A percentile compares a stretch with the other conserved stretches of the same genome.
Conservation (phyloP, 2,329 filamentous ascomycete species). For the Phialophora verrucosa region DNA sequence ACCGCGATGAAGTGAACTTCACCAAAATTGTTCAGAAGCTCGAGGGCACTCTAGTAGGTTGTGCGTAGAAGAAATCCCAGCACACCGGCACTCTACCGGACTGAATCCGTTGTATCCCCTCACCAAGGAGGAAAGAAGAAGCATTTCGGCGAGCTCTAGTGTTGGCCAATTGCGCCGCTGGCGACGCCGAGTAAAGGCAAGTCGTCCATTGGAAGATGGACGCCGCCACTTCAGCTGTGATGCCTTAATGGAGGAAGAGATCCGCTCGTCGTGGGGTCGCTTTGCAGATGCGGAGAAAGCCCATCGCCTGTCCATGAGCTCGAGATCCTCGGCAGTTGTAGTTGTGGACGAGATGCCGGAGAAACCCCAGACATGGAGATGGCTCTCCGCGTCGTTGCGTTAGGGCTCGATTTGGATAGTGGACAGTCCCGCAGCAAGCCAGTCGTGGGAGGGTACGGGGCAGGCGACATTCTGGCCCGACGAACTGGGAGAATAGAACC, state of each 20-base stretch:
- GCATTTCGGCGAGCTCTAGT: slow-evolving; percentile 4
- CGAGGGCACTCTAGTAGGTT: background rate
- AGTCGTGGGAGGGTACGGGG: background rate
- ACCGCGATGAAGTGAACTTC: background rate
- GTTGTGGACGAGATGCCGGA: slow-evolving; percentile 15
- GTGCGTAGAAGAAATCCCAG: background rate
- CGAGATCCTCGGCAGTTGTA: slow-evolving; percentile 30
- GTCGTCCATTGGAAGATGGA: background rate
- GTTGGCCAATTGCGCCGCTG: background rate
- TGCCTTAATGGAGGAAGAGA: slow-evolving; percentile 10
- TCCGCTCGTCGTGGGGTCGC: slow-evolving; percentile 20
- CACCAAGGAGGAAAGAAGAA: background rate
- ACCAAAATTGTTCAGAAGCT: background rate
- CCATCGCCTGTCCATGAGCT: slow-evolving; percentile 9
- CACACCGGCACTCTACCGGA: background rate
- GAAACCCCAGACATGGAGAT: slow-evolving; percentile 21
- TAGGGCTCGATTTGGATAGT: slow-evolving; percentile 17
- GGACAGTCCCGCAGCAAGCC: slow-evolving; percentile 4
- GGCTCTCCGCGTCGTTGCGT: slow-evolving; percentile 3
- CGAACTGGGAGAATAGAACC: background rate
- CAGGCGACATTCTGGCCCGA: background rate
- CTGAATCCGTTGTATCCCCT: slow-evolving; percentile 11
- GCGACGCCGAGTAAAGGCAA: background rate
- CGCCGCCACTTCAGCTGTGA: background rate
- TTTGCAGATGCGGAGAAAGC: slow-evolving; percentile 26